Evolutionary conservation across 2,329 filamentous ascomycete genomes (phyloP).

Genomic region (Blastomyces gilchristii): DNA sequence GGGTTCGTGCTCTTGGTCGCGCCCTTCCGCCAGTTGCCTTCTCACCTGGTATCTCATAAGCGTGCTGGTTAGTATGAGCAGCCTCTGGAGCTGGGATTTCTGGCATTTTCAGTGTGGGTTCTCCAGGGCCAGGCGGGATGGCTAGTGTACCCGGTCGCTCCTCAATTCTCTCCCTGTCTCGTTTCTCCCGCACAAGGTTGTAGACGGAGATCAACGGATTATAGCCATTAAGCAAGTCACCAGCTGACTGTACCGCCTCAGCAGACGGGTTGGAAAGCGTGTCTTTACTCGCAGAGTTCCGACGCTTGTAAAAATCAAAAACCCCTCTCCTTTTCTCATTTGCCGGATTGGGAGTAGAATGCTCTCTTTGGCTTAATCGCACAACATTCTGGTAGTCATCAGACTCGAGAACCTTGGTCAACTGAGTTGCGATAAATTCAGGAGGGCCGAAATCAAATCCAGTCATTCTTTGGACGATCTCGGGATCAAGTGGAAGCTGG

Average conservation of each 20-base stretch:
- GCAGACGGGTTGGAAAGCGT: slow-evolving; percentile 73
- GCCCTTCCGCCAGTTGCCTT: slow-evolving; percentile 74
- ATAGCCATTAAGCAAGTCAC: slow-evolving; percentile 85
- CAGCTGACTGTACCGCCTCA: slow-evolving; percentile 71
- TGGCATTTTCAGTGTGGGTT: slow-evolving; percentile 53
- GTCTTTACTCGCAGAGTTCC: slow-evolving; percentile 83
- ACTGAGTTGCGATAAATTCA: slow-evolving; percentile 69
- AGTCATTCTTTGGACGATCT: slow-evolving; percentile 86
- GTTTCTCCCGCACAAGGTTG: slow-evolving; percentile 90
- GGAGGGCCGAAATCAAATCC: slow-evolving; percentile 93
- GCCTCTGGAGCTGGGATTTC: slow-evolving; percentile 73
- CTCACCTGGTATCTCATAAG: slow-evolving; percentile 84
- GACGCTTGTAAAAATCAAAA: slow-evolving; percentile 94
- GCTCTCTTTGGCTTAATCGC: slow-evolving; percentile 57
- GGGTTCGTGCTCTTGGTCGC: slow-evolving; percentile 76
- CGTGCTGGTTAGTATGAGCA: slow-evolving; percentile 74
- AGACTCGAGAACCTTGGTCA: slow-evolving; percentile 79
- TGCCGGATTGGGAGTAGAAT: slow-evolving; percentile 48
- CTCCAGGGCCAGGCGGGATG: slow-evolving; percentile 47
- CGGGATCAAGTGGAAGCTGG: slow-evolving; percentile 69
- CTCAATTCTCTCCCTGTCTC: slow-evolving; percentile 61
- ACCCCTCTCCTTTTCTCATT: slow-evolving; percentile 77
- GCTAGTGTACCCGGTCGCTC: slow-evolving; percentile 49
- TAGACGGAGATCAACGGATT: slow-evolving; percentile 89
- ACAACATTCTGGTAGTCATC: slow-evolving; percentile 87